phyloP scores from a whole-genome alignment of 805 yeast species.

The Yarrowia deformans region DNA sequence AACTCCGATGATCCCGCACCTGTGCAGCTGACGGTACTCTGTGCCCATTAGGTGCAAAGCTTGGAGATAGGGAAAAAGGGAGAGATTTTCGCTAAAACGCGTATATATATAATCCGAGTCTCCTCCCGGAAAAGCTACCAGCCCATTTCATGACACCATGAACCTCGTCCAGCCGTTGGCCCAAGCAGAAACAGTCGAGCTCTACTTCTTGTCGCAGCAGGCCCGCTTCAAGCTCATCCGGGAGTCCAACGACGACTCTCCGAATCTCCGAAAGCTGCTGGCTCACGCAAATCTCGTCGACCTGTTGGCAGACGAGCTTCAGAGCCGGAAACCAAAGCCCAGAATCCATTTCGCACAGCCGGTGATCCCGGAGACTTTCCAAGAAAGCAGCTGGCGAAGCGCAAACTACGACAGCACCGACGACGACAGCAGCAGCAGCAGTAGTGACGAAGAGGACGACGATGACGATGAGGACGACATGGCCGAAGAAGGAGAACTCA shows the following conservation, averaged over 20 bases:
- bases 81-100: too few species aligned
- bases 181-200: slow-evolving; percentile 2
- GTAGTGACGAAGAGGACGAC: background rate
- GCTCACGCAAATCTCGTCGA: slow-evolving; percentile 30
- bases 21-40: slow-evolving; percentile 1
- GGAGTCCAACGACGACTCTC: slow-evolving; percentile 17
- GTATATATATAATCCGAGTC: background rate
- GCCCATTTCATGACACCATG: background rate
- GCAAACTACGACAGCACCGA: slow-evolving; percentile 6
- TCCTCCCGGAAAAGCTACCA: background rate
- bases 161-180: background rate
- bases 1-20: background rate
- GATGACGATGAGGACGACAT: background rate
- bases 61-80: background rate
- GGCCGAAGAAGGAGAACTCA: background rate
- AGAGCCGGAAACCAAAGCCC: slow-evolving; percentile 1
- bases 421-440: slow-evolving; percentile 7
- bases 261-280: slow-evolving; percentile 27
- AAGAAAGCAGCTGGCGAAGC: background rate
- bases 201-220: slow-evolving; percentile 11
- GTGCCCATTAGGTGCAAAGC: background rate
- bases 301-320: slow-evolving; percentile 13
- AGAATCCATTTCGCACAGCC: background rate
- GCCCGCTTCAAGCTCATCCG: slow-evolving; percentile 24
- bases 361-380: background rate